Percentiles rank a stretch among this genome's conserved stretches.
Evolutionary conservation across 495 filamentous ascomycete species (phyloP).

Genomic region (Annulohypoxylon stygium): DNA sequence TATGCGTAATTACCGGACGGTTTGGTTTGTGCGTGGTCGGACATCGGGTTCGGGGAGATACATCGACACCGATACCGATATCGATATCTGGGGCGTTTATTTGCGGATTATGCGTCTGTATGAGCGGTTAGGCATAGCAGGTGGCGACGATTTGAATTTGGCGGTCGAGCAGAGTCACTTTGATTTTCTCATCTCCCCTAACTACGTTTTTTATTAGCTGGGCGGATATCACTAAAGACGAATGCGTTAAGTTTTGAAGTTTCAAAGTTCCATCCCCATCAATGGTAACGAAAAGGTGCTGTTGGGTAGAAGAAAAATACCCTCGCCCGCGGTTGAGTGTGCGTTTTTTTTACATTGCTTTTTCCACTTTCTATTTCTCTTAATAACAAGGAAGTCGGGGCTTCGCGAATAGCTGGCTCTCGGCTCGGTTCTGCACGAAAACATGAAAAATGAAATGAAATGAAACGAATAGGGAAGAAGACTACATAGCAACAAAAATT

Average conservation of each 20-base stretch:
- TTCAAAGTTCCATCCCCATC: background rate
- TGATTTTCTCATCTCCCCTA: background rate
- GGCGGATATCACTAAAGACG: background rate
- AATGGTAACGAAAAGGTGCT: background rate
- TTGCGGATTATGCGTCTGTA: constrained; percentile 1
- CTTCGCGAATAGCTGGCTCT: background rate
- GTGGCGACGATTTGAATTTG: background rate
- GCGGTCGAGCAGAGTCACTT: background rate
- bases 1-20: background rate
- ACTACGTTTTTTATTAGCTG: background rate
- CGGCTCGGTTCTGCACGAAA: background rate
- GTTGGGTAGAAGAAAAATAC: constrained; percentile 25
- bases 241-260: background rate
- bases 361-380: background rate
- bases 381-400: background rate
- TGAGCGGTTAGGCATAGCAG: constrained; percentile 13
- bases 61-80: background rate
- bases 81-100: constrained; percentile 14
- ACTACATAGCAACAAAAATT: constrained; percentile 1
- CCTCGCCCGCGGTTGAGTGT: background rate
- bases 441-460: background rate
- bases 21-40: background rate
- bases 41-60: background rate
- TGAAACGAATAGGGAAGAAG: background rate
- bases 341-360: constrained; percentile 1